These are phyloP conservation scores for Arctostaphylos glauca DNA, from an alignment of 148 eudicot species.

Conservation along the genomic window DNA sequence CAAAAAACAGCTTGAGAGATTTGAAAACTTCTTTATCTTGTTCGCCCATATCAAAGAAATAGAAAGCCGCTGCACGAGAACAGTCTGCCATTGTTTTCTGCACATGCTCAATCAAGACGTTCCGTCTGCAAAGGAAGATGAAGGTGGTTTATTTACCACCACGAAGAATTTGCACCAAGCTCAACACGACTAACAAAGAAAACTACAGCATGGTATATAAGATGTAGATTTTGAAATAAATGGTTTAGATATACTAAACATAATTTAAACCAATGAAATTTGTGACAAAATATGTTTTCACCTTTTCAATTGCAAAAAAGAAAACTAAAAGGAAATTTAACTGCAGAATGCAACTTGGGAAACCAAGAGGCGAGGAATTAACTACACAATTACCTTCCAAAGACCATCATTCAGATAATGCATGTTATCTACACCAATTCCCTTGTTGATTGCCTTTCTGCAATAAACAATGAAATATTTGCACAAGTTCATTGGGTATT, in stretches of 20 bases:
- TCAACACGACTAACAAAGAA: background rate
- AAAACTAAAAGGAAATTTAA: background rate
- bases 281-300: background rate
- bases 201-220: background rate
- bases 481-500: background rate
- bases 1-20: background rate
- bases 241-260: background rate
- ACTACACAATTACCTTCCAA: constrained; percentile 67
- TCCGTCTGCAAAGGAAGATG: constrained; percentile 59
- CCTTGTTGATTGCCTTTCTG: constrained; percentile 90
- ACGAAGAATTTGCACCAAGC: background rate
- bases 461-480: constrained; percentile 24
- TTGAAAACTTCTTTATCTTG: background rate
- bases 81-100: background rate
- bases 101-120: constrained; percentile 52
- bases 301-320: background rate
- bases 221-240: background rate
- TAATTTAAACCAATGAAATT: background rate
- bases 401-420: constrained; percentile 98
- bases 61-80: background rate
- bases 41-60: background rate
- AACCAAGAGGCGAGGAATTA: background rate
- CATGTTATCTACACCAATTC: constrained; percentile 94
- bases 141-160: background rate
- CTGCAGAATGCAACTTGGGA: background rate